phyloP scores from a whole-genome alignment of 1,284 basidiomycete genomes.

The Vanrija sp. region DNA sequence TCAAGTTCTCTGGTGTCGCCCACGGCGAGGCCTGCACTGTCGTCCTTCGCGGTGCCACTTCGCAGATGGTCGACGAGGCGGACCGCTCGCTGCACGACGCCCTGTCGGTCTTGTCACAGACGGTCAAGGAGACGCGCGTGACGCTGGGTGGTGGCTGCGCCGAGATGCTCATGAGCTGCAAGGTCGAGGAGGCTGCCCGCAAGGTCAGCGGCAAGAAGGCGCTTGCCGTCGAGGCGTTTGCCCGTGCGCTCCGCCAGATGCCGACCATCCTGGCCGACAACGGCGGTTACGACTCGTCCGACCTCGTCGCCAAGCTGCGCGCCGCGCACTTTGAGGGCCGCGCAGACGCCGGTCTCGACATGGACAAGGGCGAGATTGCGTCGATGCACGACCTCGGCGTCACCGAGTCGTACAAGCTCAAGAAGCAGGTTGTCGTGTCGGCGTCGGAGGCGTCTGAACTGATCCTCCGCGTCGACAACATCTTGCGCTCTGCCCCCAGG shows the following conservation, averaged over 20 bases:
- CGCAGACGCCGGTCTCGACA: constrained; percentile 84
- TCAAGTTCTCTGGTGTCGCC: constrained; percentile 98
- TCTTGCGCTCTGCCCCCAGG: constrained; percentile 58
- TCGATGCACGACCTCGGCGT: constrained; percentile 86
- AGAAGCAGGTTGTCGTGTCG: constrained; percentile 87
- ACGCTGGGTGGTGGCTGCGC: constrained; percentile 95
- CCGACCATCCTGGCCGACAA: constrained; percentile 97
- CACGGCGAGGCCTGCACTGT: constrained; percentile 99
- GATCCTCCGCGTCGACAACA: constrained; percentile 51
- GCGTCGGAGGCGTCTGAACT: constrained; percentile 72
- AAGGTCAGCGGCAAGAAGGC: constrained; percentile 91
- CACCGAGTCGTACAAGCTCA: constrained; percentile 96
- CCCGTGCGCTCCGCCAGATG: constrained; percentile 76
- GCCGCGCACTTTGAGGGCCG: constrained; percentile 93
- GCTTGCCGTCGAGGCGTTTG: constrained; percentile 89
- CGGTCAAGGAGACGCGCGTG: constrained; percentile 91
- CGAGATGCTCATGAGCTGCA: constrained; percentile 96
- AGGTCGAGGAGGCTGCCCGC: constrained; percentile 83
- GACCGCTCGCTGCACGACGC: constrained; percentile 97
- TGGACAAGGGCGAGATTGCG: constrained; percentile 77
- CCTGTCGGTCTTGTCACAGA: constrained; percentile 93
- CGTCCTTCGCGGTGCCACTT: constrained; percentile 91
- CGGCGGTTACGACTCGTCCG: constrained; percentile 94
- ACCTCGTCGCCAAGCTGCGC: constrained; percentile 82
- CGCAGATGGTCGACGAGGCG: constrained; percentile 98